Base-by-base conservation (phyloP, 805 yeast genomes). In the Zygosaccharomyces lentus region DNA sequence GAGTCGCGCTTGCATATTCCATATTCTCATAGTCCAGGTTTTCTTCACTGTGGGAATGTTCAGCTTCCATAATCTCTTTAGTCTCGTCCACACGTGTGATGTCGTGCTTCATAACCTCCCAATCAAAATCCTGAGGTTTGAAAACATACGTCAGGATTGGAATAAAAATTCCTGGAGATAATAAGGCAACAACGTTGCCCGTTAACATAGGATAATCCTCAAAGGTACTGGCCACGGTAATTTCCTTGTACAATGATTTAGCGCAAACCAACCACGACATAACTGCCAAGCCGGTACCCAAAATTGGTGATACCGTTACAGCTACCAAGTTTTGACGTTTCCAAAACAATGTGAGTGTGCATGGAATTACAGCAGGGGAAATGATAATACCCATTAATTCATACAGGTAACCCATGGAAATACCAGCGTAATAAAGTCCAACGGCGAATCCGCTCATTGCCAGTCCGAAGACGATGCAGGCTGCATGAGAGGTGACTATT, bases 301-400 rank as follows among this genome's bases (percentile, higher is more conserved):
- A 64, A 10, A 87, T 77, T 36, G 98, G 96, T 1, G 96, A 78
- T 30, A 73, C 69, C 17, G 79, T 73, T 5, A 87, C 96, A 3
- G 96, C 93, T 27, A 73, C 65, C 40, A 65, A 64, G 61, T 84
- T 88, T 66, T 82, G 87, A 37, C 76, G 77, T 48, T 59, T 71
- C 63, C 89, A 85, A 53, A 77, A 76, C 56, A 79, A 70, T 3
- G 86, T 83, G 58, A 84, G 66, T 4, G 80, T 77, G 32, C 84
- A 77, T 1, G 96, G 95, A 37, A 86, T 66, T 5, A 89, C 96
- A 19, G 91, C 95, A 50, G 91, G 80, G 4, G 93, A 84, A 44
- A 89, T 86, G 37, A 89, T 84, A 47, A 88, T 79, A 45, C 96
- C 96, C 95, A 87, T 87, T 52, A 89, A 68, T 61, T 86, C 87